Conservation (phyloP, 495 filamentous ascomycete species). For the Astrocystis sublimbata region DNA sequence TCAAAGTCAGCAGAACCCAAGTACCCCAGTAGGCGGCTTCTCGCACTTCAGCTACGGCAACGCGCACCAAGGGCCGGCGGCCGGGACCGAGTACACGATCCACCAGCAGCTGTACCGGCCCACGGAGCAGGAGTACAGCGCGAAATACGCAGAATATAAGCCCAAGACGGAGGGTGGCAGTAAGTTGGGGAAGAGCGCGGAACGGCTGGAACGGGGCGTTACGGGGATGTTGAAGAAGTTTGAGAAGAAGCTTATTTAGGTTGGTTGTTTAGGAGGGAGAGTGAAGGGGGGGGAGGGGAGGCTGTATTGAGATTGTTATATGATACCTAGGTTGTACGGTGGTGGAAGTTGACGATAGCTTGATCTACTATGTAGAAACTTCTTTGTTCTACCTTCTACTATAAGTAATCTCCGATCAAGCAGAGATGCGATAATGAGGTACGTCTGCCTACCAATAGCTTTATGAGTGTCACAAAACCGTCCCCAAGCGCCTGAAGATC, state of each 20-base stretch:
- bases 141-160: slow-evolving; percentile 42
- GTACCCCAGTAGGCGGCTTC: slow-evolving; percentile 50
- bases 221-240: slow-evolving; percentile 83
- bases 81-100: slow-evolving; percentile 63
- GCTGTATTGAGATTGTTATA: neutral
- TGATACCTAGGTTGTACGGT: no score
- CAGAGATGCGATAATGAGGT: no score
- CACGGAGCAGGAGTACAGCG: slow-evolving; percentile 59
- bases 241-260: slow-evolving; percentile 69
- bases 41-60: slow-evolving; percentile 57
- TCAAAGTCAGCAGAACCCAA: slow-evolving; percentile 32
- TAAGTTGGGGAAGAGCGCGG: slow-evolving; percentile 69
- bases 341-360: no score
- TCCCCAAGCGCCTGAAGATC: no score
- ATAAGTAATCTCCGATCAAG: no score
- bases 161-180: slow-evolving; percentile 53
- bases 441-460: no score
- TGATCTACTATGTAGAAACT: no score
- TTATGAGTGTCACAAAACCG: no score
- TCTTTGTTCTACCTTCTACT: no score
- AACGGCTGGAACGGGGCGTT: slow-evolving; percentile 72
- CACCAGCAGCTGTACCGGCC: slow-evolving; percentile 80
- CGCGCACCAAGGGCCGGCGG: slow-evolving; percentile 26
- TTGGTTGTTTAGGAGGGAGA: neutral
- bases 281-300: neutral